phyloP scores from a whole-genome alignment of 2,329 filamentous ascomycete species.

The Alternaria arborescens region DNA sequence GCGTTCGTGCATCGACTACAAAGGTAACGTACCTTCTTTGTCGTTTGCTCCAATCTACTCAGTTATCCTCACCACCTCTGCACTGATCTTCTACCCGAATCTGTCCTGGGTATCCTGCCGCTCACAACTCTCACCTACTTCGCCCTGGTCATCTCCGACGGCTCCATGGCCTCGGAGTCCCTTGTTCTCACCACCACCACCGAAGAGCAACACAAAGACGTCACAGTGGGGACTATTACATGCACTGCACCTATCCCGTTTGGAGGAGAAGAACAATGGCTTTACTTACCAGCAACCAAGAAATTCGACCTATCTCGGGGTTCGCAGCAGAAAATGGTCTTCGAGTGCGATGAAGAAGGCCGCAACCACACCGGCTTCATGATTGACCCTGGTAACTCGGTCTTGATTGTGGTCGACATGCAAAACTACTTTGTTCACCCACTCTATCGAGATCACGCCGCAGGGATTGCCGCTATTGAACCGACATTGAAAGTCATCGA shows the following conservation, averaged over 20 bases:
- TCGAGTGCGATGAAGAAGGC: conserved; percentile 53
- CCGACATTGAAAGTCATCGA: conserved; percentile 52
- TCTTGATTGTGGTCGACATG: conserved; percentile 55
- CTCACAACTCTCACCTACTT: conserved; percentile 3
- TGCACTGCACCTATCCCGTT: conserved; percentile 53
- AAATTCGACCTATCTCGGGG: conserved; percentile 55
- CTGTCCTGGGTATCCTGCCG: neutral
- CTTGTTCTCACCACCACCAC: conserved; percentile 21
- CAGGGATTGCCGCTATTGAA: conserved; percentile 44
- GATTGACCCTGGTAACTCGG: conserved; percentile 52
- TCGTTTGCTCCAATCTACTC: neutral
- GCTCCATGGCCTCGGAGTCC: conserved; percentile 28
- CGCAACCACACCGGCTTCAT: conserved; percentile 52
- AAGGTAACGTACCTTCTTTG: conserved; percentile 12
- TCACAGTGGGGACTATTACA: conserved; percentile 42
- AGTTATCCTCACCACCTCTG: neutral
- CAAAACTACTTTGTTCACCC: conserved; percentile 55
- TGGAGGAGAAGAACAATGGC: conserved; percentile 53
- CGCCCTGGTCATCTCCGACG: neutral
- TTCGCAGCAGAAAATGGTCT: conserved; percentile 46
- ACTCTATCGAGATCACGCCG: conserved; percentile 39
- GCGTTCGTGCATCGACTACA: conserved; percentile 17
- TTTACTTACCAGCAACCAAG: conserved; percentile 51
- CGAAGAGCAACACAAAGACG: conserved; percentile 26
- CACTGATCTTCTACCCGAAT: neutral